phyloP scores from a whole-genome alignment of 2,329 filamentous ascomycete genomes.

The Podosphaera aphanis region DNA sequence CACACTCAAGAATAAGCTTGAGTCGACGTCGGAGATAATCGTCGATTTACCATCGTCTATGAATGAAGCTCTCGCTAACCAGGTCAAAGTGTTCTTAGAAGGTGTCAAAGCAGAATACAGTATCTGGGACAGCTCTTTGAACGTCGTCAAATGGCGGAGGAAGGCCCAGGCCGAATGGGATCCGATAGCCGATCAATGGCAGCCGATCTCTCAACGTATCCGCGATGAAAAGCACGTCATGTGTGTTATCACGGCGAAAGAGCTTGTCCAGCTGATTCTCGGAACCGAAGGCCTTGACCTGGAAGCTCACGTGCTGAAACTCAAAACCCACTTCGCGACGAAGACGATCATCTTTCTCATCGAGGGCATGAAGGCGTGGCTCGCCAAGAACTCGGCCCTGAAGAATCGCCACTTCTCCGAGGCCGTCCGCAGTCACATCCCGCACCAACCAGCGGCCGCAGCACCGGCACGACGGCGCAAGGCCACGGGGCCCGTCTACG shows the following conservation, averaged over 20 bases:
- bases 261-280: constrained; percentile 39
- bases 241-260: constrained; percentile 35
- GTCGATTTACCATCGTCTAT: constrained; percentile 40
- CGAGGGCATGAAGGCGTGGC: constrained; percentile 42
- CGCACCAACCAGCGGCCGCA: constrained; percentile 14
- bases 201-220: constrained; percentile 21
- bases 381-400: constrained; percentile 42
- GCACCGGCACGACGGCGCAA: constrained; percentile 14
- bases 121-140: constrained; percentile 23
- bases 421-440: constrained; percentile 29
- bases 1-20: constrained; percentile 50
- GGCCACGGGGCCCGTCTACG: constrained; percentile 23
- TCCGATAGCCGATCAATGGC: constrained; percentile 23
- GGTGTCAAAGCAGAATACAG: constrained; percentile 25
- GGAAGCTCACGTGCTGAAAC: constrained; percentile 30
- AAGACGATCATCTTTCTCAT: constrained; percentile 44
- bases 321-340: constrained; percentile 28
- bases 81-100: constrained; percentile 26
- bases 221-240: constrained; percentile 26
- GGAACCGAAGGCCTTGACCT: constrained; percentile 25
- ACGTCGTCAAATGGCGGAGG: constrained; percentile 29
- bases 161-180: constrained; percentile 26
- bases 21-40: constrained; percentile 55
- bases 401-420: constrained; percentile 45
- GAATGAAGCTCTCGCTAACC: constrained; percentile 21